phyloP scores from a whole-genome alignment of 768 basidiomycete genomes.

The Termitomyces eurrhizus region DNA sequence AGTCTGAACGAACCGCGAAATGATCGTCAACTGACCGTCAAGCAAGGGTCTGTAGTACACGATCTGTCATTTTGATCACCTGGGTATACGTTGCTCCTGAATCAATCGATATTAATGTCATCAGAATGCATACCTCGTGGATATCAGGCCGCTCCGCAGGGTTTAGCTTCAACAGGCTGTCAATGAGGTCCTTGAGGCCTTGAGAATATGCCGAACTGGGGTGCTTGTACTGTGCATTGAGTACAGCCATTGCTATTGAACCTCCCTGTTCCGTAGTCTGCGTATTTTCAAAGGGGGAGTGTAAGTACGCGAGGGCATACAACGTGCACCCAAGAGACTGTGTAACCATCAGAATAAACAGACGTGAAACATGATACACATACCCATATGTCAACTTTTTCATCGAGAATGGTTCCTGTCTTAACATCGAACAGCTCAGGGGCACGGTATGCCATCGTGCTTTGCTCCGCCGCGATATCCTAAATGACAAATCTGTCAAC shows the following conservation, averaged over 20 bases:
- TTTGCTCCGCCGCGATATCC: slow-evolving; percentile 97
- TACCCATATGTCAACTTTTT: slow-evolving; percentile 98
- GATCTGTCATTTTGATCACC: slow-evolving; percentile 67
- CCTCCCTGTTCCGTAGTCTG: slow-evolving; percentile 93
- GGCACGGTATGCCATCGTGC: slow-evolving; percentile 97
- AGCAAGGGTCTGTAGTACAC: slow-evolving; percentile 55
- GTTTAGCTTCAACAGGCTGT: slow-evolving; percentile 79
- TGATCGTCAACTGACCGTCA: slow-evolving; percentile 19
- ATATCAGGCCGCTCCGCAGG: slow-evolving; percentile 84
- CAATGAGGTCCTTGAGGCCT: slow-evolving; percentile 77
- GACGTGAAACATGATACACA: slow-evolving; percentile 18
- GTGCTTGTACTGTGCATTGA: slow-evolving; percentile 91
- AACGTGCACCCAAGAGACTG: slow-evolving; percentile 95
- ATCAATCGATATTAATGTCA: not conserved
- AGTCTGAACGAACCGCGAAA: not conserved
- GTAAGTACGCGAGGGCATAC: slow-evolving; percentile 90
- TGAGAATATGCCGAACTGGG: slow-evolving; percentile 85
- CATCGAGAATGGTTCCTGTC: slow-evolving; percentile 80
- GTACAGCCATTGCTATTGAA: slow-evolving; percentile 96
- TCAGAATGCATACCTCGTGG: slow-evolving; percentile 55
- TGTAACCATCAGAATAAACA: slow-evolving; percentile 1
- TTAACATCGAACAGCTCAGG: slow-evolving; percentile 98
- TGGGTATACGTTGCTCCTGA: slow-evolving; percentile 21
- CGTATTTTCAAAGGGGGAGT: slow-evolving; percentile 93
- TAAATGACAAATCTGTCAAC: slow-evolving; percentile 23